Evolutionary conservation across 345 rosid species (phyloP), one percentile per base, ranked within the genome.

Genomic region (Corchorus olitorius): DNA sequence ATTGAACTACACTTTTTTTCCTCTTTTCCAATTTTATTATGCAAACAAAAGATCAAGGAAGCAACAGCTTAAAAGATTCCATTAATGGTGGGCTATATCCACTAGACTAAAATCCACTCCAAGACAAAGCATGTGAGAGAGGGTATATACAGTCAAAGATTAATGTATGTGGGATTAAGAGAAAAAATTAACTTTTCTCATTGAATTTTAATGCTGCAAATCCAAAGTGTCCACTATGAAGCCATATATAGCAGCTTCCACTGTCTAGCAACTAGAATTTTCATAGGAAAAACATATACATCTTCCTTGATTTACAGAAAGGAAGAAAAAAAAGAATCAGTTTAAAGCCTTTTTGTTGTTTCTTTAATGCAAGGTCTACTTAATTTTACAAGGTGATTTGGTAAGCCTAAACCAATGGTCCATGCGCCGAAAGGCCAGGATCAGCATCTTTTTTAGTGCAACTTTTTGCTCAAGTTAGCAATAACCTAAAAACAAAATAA

Each of bases 401-500:
- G 27, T 27, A 27, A 27, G 27, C 27, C 1, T 62, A 73, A 76
- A 53, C 64, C 61, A 9, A 19, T 56, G 34, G 37, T 27, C 39
- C 39, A 59, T 27, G 8, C 65, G 65, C 41, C 65, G 41, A 61
- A 61, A 61, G 41, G 65, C 41, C 62, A 74, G 81, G 78, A 84
- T 81, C 84, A 81, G 72, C 76, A 33, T 75, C 74, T 71, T 66
- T 68, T 75, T 68, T 39, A 68, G 80, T 67, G 76, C 53, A 60
- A 46, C 73, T 65, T 78, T 74, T 66, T 77, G 62, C 73, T 34
- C 2, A 65, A 55, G 63, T 76, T 75, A 76, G 75, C 49, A 22
- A 53, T 76, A 37, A 65, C 54, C 22, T 74, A 73, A 81, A 56
- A 70, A 60, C 60, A 74, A 20, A 72, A n/a, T 59, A 46, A 10